Conservation (phyloP, 176 grass and related monocot genomes). For the Luzula sylvatica region DNA sequence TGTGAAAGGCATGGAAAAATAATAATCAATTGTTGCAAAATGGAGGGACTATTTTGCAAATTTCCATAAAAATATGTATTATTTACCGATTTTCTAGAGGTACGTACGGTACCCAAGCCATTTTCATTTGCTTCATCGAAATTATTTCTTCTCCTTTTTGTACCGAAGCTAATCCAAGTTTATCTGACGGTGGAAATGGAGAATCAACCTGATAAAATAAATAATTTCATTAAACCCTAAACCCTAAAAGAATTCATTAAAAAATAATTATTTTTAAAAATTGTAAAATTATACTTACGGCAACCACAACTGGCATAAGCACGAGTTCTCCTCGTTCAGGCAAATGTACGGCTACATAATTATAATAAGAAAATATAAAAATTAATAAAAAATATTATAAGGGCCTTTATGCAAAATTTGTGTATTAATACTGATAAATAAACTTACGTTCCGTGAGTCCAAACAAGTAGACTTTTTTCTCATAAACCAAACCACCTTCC, state of each 20-base stretch:
- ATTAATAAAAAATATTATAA: no score
- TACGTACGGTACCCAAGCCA: constrained; percentile 95
- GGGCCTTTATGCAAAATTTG: no score
- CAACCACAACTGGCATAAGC: constrained; percentile 63
- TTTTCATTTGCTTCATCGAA: constrained; percentile 91
- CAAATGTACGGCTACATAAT: no score
- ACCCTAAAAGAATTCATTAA: background rate
- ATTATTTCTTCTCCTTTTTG: constrained; percentile 89
- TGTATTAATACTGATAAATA: background rate
- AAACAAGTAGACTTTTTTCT: constrained; percentile 82
- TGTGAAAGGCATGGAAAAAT: constrained; percentile 27
- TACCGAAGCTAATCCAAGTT: constrained; percentile 84
- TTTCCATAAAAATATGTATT: no score
- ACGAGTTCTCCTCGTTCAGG: constrained; percentile 33
- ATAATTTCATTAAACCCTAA: no score
- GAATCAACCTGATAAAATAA: constrained; percentile 51
- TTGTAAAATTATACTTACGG: constrained; percentile 41
- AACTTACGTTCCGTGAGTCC: constrained; percentile 71
- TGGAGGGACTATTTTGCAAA: no score
- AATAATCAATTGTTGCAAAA: background rate
- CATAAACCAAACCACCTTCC: constrained; percentile 62
- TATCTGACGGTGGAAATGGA: constrained; percentile 78
- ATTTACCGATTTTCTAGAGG: constrained; percentile 67
- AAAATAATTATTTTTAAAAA: background rate
- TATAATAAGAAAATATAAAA: no score